A percentile compares a stretch with the other conserved stretches of the same genome.
phyloP scores from a whole-genome alignment of 441 rosid genomes.

The Populus hybrid region DNA sequence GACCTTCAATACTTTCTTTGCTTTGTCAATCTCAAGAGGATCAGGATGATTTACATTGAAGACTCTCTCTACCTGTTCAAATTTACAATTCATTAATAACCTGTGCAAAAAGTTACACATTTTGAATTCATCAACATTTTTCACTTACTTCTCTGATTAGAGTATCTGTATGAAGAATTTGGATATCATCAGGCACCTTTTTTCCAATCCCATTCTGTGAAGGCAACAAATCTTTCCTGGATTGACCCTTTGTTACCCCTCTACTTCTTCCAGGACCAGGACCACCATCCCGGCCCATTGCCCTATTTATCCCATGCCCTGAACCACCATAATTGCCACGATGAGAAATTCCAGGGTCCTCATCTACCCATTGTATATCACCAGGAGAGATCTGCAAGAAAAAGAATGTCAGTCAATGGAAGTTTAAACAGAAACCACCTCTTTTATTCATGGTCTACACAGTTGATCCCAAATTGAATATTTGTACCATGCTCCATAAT shows the following conservation, averaged over 20 bases:
- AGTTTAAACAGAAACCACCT: neutral
- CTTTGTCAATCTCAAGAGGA: constrained; percentile 82
- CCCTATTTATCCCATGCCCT: constrained; percentile 63
- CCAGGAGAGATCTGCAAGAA: constrained; percentile 67
- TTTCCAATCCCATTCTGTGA: constrained; percentile 75
- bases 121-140: constrained; percentile 7
- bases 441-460: neutral
- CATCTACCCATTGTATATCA: constrained; percentile 93
- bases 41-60: constrained; percentile 68
- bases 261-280: constrained; percentile 76
- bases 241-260: constrained; percentile 53
- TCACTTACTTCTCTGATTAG: constrained; percentile 71
- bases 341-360: constrained; percentile 64
- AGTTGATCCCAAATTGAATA: neutral
- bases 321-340: constrained; percentile 72
- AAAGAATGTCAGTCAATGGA: neutral
- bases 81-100: constrained; percentile 9
- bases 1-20: constrained; percentile 85
- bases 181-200: constrained; percentile 73
- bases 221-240: constrained; percentile 52
- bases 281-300: constrained; percentile 56
- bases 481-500: neutral
- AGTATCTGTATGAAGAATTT: constrained; percentile 83
- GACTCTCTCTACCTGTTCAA: constrained; percentile 81
- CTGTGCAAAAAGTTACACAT: neutral